A percentile compares a stretch with the other conserved stretches of the same genome.
phyloP scores from a whole-genome alignment of 2,329 filamentous ascomycete species.

The Raffaelea albimanens region DNA sequence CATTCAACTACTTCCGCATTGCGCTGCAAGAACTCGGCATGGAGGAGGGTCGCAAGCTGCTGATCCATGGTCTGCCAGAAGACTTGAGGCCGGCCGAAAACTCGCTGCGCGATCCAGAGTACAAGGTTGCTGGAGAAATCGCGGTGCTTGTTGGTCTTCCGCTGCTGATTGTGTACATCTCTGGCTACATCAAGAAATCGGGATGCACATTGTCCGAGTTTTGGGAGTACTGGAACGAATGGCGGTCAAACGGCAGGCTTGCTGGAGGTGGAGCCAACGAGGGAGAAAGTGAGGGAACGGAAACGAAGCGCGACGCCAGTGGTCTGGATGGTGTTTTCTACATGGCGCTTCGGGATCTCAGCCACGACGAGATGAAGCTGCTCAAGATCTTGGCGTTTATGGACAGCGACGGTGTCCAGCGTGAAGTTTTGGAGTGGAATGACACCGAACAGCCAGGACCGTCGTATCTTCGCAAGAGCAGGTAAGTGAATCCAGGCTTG shows the following conservation, averaged over 20 bases:
- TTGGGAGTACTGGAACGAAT: slow-evolving; percentile 13
- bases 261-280: background rate
- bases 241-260: slow-evolving; percentile 5
- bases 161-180: slow-evolving; percentile 11
- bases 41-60: slow-evolving; percentile 10
- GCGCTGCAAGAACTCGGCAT: slow-evolving; percentile 6
- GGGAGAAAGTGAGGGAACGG: background rate
- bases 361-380: slow-evolving; percentile 8
- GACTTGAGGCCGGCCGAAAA: slow-evolving; percentile 7
- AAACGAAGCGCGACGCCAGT: background rate
- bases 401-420: slow-evolving; percentile 11
- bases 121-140: slow-evolving; percentile 9
- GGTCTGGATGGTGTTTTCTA: slow-evolving; percentile 5
- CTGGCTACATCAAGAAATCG: slow-evolving; percentile 11
- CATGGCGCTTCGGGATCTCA: slow-evolving; percentile 9
- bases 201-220: slow-evolving; percentile 11
- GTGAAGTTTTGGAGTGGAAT: slow-evolving; percentile 10
- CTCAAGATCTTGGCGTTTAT: slow-evolving; percentile 12
- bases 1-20: slow-evolving; percentile 11
- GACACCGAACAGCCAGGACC: slow-evolving; percentile 5
- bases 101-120: slow-evolving; percentile 9
- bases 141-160: slow-evolving; percentile 10
- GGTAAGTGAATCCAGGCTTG: too few relatives aligned
- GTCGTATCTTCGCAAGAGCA: slow-evolving; percentile 4
- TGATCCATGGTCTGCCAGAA: slow-evolving; percentile 8